Evolutionary conservation across 108 stramenopile species (phyloP).

Genomic region (Fragilaria crotonensis): DNA sequence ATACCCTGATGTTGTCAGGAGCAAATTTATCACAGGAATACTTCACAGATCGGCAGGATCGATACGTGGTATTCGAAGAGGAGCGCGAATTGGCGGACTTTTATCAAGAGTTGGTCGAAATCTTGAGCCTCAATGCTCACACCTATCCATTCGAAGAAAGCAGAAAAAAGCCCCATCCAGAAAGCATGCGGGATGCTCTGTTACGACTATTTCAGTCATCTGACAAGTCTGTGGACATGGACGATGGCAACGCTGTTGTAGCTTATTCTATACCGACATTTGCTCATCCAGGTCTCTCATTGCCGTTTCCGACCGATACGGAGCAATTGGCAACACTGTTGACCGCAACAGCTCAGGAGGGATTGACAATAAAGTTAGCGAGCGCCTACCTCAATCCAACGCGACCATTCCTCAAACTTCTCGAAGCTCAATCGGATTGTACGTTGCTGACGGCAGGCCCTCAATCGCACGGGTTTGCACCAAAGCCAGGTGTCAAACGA

Average conservation of each 20-base stretch:
- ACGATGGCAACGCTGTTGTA: slow-evolving; percentile 9
- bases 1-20: slow-evolving; percentile 66
- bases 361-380: slow-evolving; percentile 44
- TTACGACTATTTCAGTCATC: background rate
- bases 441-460: slow-evolving; percentile 65
- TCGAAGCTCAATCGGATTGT: slow-evolving; percentile 21
- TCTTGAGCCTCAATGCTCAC: slow-evolving; percentile 43
- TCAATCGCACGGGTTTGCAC: slow-evolving; percentile 71
- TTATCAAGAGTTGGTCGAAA: slow-evolving; percentile 56
- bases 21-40: slow-evolving; percentile 84
- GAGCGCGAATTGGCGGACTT: slow-evolving; percentile 72
- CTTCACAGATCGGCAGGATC: slow-evolving; percentile 73
- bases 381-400: slow-evolving; percentile 84
- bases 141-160: slow-evolving; percentile 22
- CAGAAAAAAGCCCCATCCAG: background rate
- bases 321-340: slow-evolving; percentile 17
- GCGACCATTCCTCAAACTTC: slow-evolving; percentile 11
- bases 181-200: background rate
- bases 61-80: slow-evolving; percentile 57
- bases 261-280: slow-evolving; percentile 63
- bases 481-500: slow-evolving; percentile 54
- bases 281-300: slow-evolving; percentile 24
- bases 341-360: slow-evolving; percentile 18
- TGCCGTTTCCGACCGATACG: slow-evolving; percentile 27
- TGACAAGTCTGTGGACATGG: background rate